Percentiles rank a stretch among this genome's conserved stretches.
Evolutionary conservation across 352 stramenopile species (phyloP).

Genomic region (Peronospora farinosa): DNA sequence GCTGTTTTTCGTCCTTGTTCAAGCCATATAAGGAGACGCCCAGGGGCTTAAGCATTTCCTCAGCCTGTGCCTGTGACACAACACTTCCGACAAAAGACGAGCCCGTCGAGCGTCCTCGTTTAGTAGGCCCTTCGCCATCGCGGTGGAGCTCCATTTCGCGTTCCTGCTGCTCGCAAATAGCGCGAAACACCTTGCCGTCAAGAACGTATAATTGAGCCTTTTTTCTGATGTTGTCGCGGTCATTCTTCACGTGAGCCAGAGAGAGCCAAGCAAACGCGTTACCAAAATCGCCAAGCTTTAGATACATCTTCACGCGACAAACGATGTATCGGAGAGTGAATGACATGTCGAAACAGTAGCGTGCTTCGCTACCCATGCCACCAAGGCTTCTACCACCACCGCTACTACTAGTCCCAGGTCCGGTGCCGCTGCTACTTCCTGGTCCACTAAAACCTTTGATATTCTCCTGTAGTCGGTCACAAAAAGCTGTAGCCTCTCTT

Average conservation of each 20-base stretch:
- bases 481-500: slow-evolving; percentile 68
- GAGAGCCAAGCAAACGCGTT: slow-evolving; percentile 70
- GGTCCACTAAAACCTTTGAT: slow-evolving; percentile 49
- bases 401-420: slow-evolving; percentile 37
- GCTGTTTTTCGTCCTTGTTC: slow-evolving; percentile 50
- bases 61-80: slow-evolving; percentile 34
- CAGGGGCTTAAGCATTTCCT: slow-evolving; percentile 53
- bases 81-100: slow-evolving; percentile 22
- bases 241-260: slow-evolving; percentile 67
- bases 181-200: slow-evolving; percentile 53
- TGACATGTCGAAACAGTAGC: slow-evolving; percentile 80
- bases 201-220: slow-evolving; percentile 64
- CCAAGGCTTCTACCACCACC: slow-evolving; percentile 53
- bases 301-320: slow-evolving; percentile 56
- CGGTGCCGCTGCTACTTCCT: slow-evolving; percentile 41
- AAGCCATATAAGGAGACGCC: slow-evolving; percentile 60
- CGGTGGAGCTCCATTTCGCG: slow-evolving; percentile 17
- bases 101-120: slow-evolving; percentile 20
- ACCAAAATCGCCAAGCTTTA: slow-evolving; percentile 44
- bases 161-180: slow-evolving; percentile 57
- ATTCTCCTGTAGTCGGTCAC: slow-evolving; percentile 62
- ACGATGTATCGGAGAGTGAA: slow-evolving; percentile 66
- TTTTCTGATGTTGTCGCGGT: slow-evolving; percentile 60
- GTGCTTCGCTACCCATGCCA: slow-evolving; percentile 67
- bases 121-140: slow-evolving; percentile 16